Conservation (phyloP, 306 rosid genomes). For the Sophora flavescens region DNA sequence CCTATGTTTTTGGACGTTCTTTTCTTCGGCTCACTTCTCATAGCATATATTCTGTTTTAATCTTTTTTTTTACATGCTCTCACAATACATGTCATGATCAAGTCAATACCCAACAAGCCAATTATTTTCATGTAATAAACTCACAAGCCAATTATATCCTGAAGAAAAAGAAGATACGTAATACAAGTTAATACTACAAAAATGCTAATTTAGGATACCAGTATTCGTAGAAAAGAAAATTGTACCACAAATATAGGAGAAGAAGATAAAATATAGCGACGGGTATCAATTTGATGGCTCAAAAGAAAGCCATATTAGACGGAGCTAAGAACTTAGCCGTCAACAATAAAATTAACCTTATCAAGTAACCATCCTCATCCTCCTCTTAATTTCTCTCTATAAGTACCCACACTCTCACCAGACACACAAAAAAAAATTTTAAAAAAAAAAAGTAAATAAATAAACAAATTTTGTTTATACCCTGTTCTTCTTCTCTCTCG, state of each 20-base stretch:
- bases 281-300: constrained; percentile 54
- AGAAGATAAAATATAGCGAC: neutral
- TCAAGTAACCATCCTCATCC: constrained; percentile 32
- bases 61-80: too few species aligned
- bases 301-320: constrained; percentile 54
- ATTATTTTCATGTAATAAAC: too few species aligned
- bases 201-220: neutral
- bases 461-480: neutral
- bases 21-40: constrained; percentile 24
- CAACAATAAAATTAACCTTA: constrained; percentile 15
- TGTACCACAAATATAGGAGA: constrained; percentile 22
- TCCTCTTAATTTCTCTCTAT: constrained; percentile 41
- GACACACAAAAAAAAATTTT: too few species aligned
- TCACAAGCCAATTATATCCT: too few species aligned
- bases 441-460: neutral
- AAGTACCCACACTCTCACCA: constrained; percentile 45
- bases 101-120: too few species aligned
- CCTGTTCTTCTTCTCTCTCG: constrained; percentile 45
- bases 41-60: too few species aligned
- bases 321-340: constrained; percentile 51
- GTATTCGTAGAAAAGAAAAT: constrained; percentile 3
- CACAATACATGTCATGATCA: too few species aligned
- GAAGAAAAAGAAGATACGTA: too few species aligned
- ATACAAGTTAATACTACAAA: neutral
- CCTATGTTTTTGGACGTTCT: constrained; percentile 20